phyloP scores from a whole-genome alignment of 2,329 filamentous ascomycete species.

The Aplosporella prunicola region DNA sequence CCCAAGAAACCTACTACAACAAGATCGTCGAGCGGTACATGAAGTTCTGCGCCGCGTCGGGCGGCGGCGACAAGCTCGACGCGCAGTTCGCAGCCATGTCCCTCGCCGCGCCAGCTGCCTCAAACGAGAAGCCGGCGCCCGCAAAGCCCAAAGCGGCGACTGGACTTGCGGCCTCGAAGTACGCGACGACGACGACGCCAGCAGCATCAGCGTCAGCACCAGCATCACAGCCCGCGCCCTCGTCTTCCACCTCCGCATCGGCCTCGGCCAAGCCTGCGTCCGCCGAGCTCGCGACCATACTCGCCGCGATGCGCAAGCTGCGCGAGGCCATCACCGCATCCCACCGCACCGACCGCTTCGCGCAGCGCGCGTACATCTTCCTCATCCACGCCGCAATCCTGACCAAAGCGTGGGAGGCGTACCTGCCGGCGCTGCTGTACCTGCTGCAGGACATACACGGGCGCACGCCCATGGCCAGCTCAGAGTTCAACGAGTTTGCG shows the following conservation, averaged over 20 bases:
- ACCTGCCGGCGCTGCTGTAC: conserved; percentile 76
- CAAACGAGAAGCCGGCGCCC: conserved; percentile 2
- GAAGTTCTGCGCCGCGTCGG: conserved; percentile 70
- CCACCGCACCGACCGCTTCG: conserved; percentile 67
- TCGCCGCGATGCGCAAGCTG: conserved; percentile 81
- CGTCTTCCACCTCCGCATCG: conserved; percentile 8
- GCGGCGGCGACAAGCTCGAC: conserved; percentile 63
- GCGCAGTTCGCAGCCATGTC: conserved; percentile 62
- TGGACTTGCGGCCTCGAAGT: conserved; percentile 12
- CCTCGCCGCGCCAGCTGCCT: conserved; percentile 23
- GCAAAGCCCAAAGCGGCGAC: conserved; percentile 11
- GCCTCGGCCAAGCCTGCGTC: conserved; percentile 33
- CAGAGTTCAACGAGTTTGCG: conserved; percentile 70
- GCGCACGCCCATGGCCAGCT: conserved; percentile 54
- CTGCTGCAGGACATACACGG: conserved; percentile 65
- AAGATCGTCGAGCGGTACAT: conserved; percentile 84
- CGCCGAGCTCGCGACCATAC: conserved; percentile 59
- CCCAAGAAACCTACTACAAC: conserved; percentile 77
- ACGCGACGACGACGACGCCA: conserved; percentile 13
- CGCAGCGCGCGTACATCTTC: conserved; percentile 84
- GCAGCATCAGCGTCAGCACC: too few relatives aligned
- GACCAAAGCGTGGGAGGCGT: conserved; percentile 73
- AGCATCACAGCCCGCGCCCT: conserved; percentile 5
- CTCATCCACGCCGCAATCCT: conserved; percentile 77
- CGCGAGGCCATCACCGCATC: conserved; percentile 81